A percentile compares a stretch with the other conserved stretches of the same genome.
Conservation (phyloP, 2,329 filamentous ascomycete genomes). For the Escovopsis sp. region DNA sequence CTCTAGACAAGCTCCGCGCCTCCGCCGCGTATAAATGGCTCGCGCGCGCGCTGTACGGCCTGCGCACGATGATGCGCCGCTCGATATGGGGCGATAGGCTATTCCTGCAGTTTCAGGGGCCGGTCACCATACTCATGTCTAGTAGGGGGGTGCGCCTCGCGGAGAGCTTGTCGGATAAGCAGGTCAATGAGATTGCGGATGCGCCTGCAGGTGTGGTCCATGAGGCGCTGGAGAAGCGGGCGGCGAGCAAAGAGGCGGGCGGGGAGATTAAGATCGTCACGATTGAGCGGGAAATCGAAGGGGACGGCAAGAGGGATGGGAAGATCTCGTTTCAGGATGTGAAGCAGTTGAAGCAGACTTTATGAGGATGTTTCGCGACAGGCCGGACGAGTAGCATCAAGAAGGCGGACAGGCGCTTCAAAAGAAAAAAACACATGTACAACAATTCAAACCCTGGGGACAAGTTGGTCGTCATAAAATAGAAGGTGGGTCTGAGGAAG, state of each 20-base stretch:
- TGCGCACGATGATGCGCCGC: constrained; percentile 63
- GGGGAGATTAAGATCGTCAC: constrained; percentile 34
- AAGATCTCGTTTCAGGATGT: constrained; percentile 50
- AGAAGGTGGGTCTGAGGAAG: too few species aligned
- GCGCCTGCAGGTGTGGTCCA: constrained; percentile 56
- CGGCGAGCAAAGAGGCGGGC: constrained; percentile 19
- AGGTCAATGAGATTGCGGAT: constrained; percentile 85
- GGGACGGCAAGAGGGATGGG: constrained; percentile 48
- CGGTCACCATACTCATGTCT: constrained; percentile 72
- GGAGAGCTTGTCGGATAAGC: constrained; percentile 60
- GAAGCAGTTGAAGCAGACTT: constrained; percentile 42
- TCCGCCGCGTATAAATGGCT: constrained; percentile 59
- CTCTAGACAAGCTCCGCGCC: constrained; percentile 56
- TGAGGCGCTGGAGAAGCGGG: constrained; percentile 36
- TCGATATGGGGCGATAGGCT: constrained; percentile 89
- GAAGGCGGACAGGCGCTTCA: neutral
- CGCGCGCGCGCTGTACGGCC: constrained; percentile 45
- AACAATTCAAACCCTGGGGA: too few species aligned
- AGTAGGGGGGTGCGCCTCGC: constrained; percentile 66
- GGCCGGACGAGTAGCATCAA: constrained; percentile 1
- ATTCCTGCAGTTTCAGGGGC: constrained; percentile 81
- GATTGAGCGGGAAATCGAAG: constrained; percentile 20
- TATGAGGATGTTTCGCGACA: constrained; percentile 12
- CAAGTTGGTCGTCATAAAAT: too few species aligned
- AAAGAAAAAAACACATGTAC: too few species aligned